Evolutionary conservation across 2,329 filamentous ascomycete genomes (phyloP).

Genomic region (Monosporascus cannonballus): DNA sequence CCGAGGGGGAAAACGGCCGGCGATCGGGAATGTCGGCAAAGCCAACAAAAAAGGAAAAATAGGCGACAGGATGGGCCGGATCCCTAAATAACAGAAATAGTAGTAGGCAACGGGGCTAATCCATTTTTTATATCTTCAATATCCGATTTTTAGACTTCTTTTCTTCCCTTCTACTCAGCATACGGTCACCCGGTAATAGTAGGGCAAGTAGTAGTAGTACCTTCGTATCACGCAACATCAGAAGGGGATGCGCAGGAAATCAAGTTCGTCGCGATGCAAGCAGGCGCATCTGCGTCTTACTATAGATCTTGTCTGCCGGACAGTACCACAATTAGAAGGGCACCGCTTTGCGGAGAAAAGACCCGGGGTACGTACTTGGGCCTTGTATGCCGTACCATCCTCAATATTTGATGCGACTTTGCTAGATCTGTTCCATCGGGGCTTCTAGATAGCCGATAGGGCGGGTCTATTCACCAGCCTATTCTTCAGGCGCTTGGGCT

Average conservation of each 20-base stretch:
- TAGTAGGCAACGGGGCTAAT: neutral
- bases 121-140: neutral
- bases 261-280: constrained; percentile 16
- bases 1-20: neutral
- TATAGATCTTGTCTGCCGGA: constrained; percentile 20
- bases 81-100: neutral
- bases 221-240: neutral
- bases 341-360: neutral
- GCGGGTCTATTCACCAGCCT: no score
- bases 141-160: neutral
- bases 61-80: neutral
- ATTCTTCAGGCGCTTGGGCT: no score
- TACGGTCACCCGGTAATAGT: neutral
- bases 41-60: neutral
- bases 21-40: neutral
- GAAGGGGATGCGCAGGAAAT: constrained; percentile 8
- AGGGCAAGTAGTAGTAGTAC: no score
- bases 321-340: neutral
- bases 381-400: neutral
- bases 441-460: no score
- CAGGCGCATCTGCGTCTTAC: constrained; percentile 20
- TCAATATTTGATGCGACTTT: no score
- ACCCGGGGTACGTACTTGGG: neutral
- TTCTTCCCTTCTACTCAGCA: neutral
- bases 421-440: no score